Evolutionary conservation across 345 rosid genomes (phyloP).

Genomic region (Eucalyptus victrix): DNA sequence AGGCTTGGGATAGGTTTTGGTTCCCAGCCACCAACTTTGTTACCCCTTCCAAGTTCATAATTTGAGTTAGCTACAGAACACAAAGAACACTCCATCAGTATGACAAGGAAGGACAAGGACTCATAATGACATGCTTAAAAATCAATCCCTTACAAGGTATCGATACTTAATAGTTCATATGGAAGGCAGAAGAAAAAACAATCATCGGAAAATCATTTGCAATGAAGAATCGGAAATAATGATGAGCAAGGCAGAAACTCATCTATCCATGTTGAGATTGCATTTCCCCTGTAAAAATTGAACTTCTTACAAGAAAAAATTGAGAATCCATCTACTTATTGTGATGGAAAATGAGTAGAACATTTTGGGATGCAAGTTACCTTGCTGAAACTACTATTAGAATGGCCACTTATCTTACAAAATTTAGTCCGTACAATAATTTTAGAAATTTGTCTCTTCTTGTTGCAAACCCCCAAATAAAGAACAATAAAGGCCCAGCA

Average conservation of each 20-base stretch:
- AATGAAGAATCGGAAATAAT: not conserved
- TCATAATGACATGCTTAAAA: not conserved
- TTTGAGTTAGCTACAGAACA: constrained; percentile 64
- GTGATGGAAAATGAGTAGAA: not conserved
- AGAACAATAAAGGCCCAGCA: not conserved
- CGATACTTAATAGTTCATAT: not conserved
- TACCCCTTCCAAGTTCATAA: constrained; percentile 88
- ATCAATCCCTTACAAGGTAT: not conserved
- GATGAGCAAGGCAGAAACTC: not conserved
- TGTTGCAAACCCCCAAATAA: not conserved
- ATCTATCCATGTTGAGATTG: not conserved
- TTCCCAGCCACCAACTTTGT: constrained; percentile 79
- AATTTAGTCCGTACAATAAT: not conserved
- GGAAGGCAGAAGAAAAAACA: not conserved
- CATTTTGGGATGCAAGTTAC: not conserved
- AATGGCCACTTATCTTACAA: not conserved
- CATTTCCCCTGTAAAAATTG: not conserved
- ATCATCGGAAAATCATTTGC: not conserved
- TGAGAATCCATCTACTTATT: not conserved
- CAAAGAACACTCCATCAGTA: not conserved
- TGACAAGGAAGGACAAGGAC: not conserved
- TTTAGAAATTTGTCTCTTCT: not conserved
- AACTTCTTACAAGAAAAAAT: not conserved
- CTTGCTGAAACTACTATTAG: not conserved
- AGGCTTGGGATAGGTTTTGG: constrained; percentile 64